A percentile compares a stretch with the other conserved stretches of the same genome.
These are phyloP conservation scores for Glebionis coronaria DNA, from an alignment of 129 eudicot genomes.

Conservation along the genomic window DNA sequence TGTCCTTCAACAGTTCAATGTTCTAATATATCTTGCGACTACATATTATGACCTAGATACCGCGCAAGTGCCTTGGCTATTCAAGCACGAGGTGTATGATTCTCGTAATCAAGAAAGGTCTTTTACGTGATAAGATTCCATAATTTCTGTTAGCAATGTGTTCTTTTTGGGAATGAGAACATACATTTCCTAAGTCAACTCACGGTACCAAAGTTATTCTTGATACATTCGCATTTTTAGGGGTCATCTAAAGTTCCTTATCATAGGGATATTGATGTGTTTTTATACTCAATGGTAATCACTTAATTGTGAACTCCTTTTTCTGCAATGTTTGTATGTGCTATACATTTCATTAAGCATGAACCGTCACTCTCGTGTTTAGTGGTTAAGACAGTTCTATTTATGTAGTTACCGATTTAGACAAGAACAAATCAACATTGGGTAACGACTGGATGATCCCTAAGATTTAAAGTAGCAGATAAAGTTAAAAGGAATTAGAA, in stretches of 20 bases:
- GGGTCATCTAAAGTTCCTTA: neutral
- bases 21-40: neutral
- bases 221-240: neutral
- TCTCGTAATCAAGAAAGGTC: neutral
- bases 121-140: neutral
- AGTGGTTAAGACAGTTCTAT: too few species aligned
- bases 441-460: slow-evolving; percentile 4
- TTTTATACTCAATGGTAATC: neutral
- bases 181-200: neutral
- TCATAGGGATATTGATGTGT: neutral
- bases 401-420: neutral
- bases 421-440: neutral
- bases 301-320: neutral
- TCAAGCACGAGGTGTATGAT: neutral
- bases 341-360: too few species aligned
- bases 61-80: too few species aligned
- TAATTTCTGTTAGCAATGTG: neutral
- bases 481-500: neutral
- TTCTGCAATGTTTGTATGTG: too few species aligned
- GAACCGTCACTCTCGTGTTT: too few species aligned
- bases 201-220: neutral
- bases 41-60: too few species aligned
- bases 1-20: neutral
- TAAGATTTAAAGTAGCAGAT: neutral
- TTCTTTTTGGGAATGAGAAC: neutral